phyloP scores from a whole-genome alignment of 768 basidiomycete genomes.

The Hygrocybe punicea region DNA sequence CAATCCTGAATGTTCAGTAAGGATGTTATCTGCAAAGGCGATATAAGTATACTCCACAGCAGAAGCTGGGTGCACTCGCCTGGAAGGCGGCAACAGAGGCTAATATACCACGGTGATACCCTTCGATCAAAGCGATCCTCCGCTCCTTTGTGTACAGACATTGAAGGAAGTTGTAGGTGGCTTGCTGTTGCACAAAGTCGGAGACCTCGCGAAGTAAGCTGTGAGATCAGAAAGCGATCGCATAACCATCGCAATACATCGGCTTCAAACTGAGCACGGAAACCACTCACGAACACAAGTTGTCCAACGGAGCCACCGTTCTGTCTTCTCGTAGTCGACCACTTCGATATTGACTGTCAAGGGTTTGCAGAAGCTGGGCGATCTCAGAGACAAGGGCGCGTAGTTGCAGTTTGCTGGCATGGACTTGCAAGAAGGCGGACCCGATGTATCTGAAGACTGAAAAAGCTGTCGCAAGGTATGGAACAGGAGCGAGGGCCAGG shows the following conservation, averaged over 20 bases:
- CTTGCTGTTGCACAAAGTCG: no score
- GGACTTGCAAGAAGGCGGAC: no score
- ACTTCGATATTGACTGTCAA: constrained; percentile 23
- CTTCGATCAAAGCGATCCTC: neutral
- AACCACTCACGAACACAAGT: constrained; percentile 22
- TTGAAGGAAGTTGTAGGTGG: no score
- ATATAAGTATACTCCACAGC: no score
- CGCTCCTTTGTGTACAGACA: no score
- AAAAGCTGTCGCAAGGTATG: neutral
- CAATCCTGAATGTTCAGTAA: constrained; percentile 9
- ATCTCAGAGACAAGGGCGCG: no score
- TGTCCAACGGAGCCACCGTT: neutral
- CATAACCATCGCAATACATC: no score
- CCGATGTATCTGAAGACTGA: neutral
- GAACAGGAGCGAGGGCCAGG: neutral
- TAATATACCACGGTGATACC: neutral
- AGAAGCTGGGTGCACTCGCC: neutral
- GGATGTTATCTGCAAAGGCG: neutral
- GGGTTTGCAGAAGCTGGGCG: no score
- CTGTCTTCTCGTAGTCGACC: constrained; percentile 13
- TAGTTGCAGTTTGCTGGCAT: no score
- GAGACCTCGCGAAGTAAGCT: no score
- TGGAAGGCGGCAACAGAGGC: neutral
- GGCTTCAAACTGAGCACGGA: neutral
- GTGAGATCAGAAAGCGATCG: no score